Evolutionary conservation across 1,284 basidiomycete genomes (phyloP), one percentile per base, ranked within the genome.

Genomic region (Ganoderma resinaceum): DNA sequence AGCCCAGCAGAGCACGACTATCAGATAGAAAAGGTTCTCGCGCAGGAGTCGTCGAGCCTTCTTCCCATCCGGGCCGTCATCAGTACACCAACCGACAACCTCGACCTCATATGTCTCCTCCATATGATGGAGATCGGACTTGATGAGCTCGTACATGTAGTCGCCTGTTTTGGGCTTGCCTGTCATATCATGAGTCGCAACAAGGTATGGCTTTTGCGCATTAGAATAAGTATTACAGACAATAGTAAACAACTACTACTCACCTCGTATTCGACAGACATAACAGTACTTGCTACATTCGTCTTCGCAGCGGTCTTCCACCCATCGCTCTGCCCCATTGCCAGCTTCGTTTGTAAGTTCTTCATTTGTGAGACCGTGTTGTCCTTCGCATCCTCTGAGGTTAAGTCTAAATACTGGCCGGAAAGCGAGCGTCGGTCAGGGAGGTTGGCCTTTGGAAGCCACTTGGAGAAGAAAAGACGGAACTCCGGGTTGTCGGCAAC

Each of bases 291-390:
- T 11, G 73, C 38, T 33, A 73, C 53, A 20, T 67, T 65, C 18
- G 68, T 71, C 70, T 78, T 80, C 11, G 76, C 72, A 35, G 77
- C 69, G 68, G 79, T 79, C 67, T 79, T 80, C 79, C 78, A 81
- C 0, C 80, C 78, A 72, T 81, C 79, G 67, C 76, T 76, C 65
- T 78, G 76, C 0, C 77, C 75, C 14, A 74, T 79, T 2, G 70
- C 75, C 3, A 73, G 29, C 53, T 72, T 66, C 14, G 75, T 75
- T n/a, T n/a, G n/a, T n/a, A n/a, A n/a, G n/a, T n/a, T n/a, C n/a
- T n/a, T n/a, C n/a, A n/a, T n/a, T n/a, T n/a, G n/a, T 6, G 62
- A 38, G 0, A 76, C 72, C 23, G 43, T 58, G 40, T 55, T 60
- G 42, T 0, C 43, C 57, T 2, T 12, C 8, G 53, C 55, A 67